Percentiles rank a stretch among this genome's conserved stretches.
Evolutionary conservation across 129 eudicot species (phyloP).

Genomic region (Escallonia rubra): DNA sequence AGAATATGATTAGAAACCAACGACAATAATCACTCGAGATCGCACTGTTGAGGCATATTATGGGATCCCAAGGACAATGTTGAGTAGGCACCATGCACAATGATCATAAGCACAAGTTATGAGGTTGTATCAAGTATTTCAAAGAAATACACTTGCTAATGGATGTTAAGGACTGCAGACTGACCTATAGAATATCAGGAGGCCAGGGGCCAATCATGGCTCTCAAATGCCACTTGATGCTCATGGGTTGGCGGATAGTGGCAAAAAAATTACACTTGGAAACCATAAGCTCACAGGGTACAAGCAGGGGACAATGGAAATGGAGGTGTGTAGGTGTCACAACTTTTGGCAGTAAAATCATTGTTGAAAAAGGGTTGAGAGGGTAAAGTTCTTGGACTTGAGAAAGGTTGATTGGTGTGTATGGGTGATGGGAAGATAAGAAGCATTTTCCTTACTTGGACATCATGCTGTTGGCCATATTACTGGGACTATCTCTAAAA

Average conservation of each 20-base stretch:
- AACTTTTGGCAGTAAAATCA: constrained; percentile 75
- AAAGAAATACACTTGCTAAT: too few species aligned
- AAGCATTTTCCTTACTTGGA: constrained; percentile 45
- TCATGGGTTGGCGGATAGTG: constrained; percentile 14
- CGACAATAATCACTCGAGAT: constrained; percentile 32
- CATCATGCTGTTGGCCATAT: constrained; percentile 88
- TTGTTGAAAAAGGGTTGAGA: constrained; percentile 32
- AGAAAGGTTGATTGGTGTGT: background rate
- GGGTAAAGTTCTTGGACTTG: constrained; percentile 15
- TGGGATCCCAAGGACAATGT: constrained; percentile 17
- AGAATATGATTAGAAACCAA: constrained; percentile 46
- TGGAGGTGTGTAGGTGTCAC: constrained; percentile 57
- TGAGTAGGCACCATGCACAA: constrained; percentile 17
- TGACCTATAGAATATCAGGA: too few species aligned
- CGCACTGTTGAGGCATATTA: constrained; percentile 2
- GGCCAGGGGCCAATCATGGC: constrained; percentile 4
- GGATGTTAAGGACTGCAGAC: too few species aligned
- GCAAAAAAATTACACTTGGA: constrained; percentile 19
- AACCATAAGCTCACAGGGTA: constrained; percentile 3
- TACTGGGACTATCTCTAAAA: constrained; percentile 34
- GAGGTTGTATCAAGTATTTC: background rate
- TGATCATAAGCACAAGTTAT: background rate
- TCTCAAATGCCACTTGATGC: constrained; percentile 19
- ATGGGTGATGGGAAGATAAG: constrained; percentile 59
- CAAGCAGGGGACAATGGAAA: constrained; percentile 20